These are phyloP conservation scores for Cyberlindnera americana DNA, from an alignment of 805 yeast species.

Conservation along the genomic window DNA sequence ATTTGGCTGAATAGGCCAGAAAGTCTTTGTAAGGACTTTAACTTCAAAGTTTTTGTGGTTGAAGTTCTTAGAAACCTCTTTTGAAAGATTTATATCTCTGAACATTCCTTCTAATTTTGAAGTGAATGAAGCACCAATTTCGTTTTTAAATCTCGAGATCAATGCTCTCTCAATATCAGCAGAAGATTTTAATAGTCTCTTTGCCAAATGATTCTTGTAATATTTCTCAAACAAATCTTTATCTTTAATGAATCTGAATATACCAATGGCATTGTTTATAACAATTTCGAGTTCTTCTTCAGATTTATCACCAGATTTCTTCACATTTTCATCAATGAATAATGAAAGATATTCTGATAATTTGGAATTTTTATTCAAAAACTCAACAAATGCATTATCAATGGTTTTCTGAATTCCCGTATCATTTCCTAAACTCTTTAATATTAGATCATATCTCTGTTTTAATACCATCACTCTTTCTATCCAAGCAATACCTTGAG, in stretches of 20 bases:
- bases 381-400: constrained; percentile 57
- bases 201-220: constrained; percentile 83
- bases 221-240: constrained; percentile 84
- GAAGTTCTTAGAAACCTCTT: constrained; percentile 43
- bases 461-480: constrained; percentile 51
- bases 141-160: constrained; percentile 65
- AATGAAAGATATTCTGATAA: constrained; percentile 54
- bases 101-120: constrained; percentile 84
- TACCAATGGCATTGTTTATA: constrained; percentile 51
- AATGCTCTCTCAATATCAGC: constrained; percentile 67
- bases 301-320: constrained; percentile 45
- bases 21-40: constrained; percentile 54
- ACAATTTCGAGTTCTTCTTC: constrained; percentile 42
- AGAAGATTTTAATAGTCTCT: constrained; percentile 55
- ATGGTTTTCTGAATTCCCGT: constrained; percentile 48
- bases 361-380: constrained; percentile 48
- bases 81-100: constrained; percentile 65
- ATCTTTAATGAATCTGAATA: constrained; percentile 69
- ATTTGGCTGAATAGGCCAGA: constrained; percentile 60
- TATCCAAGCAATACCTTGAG: constrained; percentile 65
- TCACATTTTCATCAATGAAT: constrained; percentile 55
- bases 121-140: constrained; percentile 76
- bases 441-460: constrained; percentile 45
- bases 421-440: constrained; percentile 44
- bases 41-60: constrained; percentile 41